Evolutionary conservation across 1,139 yeast species (phyloP), one percentile per base, ranked within the genome.

Genomic region (Saccharomyces hybrid): DNA sequence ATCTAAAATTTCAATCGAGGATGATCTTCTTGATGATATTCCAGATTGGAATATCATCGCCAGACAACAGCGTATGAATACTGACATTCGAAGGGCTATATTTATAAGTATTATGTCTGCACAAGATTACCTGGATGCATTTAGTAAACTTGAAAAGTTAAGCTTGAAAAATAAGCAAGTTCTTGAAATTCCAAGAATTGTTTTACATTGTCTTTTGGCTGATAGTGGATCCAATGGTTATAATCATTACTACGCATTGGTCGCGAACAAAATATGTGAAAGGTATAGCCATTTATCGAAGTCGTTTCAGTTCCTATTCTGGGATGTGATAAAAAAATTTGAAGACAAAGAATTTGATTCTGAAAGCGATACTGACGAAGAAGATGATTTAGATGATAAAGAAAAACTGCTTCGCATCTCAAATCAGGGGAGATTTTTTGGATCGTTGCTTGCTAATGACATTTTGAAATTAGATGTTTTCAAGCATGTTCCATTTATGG

Each of bases 61-160:
- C 3, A 81, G 79, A 61, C 75, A 82, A 48, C 96, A 90, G 66
- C 76, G 98, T 59, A 91, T 95, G 96, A 93, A 95, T 68, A 93
- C 98, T 0, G 97, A 91, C 67, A 81, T 93, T 47, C 83, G 99
- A 72, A 80, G 96, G 57, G 97, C 98, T 1, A 84, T 95, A 13
- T 95, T 93, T 65, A 83, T 95, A 34, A 88, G 96, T 29, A 83
- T 95, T 13, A 90, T 93, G 96, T 89, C 97, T 7, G 95, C 96
- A 1, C 86, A 85, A 61, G 99, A 95, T 70, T 95, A 82, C 62
- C 76, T 88, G 62, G 98, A 95, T 70, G 95, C 97, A 0, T 82
- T 83, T 59, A 82, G 88, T 16, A 85, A 89, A 59, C 68, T 95
- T 48, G 95, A 89, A 64, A 90, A 90, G 63, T 71, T 95, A 53